phyloP scores from a whole-genome alignment of 2,329 filamentous ascomycete species.

The Penicillium nordicum region DNA sequence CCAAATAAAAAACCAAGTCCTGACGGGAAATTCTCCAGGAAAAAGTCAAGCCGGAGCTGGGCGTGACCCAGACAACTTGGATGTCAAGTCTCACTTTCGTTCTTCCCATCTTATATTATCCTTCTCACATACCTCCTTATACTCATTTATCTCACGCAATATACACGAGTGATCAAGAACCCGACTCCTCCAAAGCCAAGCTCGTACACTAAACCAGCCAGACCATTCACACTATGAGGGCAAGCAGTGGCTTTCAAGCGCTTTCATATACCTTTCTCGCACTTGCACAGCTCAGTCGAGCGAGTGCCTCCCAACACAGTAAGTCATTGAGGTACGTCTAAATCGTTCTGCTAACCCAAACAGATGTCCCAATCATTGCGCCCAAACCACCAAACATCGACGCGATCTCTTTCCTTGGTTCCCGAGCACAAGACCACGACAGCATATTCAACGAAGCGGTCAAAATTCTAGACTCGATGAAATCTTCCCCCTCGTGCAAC shows the following conservation, averaged over 20 bases:
- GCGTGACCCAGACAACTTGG: background rate
- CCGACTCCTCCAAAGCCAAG: background rate
- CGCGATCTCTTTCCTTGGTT: slow-evolving; percentile 27
- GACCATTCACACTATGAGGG: slow-evolving; percentile 1
- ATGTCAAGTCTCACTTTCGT: background rate
- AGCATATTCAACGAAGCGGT: slow-evolving; percentile 44
- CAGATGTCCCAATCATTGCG: background rate
- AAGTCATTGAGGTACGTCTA: background rate
- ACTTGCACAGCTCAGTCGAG: background rate
- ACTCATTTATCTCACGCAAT: background rate
- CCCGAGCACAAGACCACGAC: slow-evolving; percentile 26
- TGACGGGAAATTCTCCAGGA: background rate
- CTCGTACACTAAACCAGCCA: background rate
- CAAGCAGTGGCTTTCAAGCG: background rate
- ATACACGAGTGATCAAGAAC: background rate
- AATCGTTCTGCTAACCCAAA: background rate
- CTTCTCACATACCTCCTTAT: background rate
- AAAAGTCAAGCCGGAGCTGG: background rate
- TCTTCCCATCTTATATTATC: background rate
- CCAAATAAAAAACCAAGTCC: too few relatives aligned
- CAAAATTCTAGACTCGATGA: slow-evolving; percentile 44
- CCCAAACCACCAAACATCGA: slow-evolving; percentile 18
- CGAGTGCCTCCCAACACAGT: background rate
- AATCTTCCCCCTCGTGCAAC: slow-evolving; percentile 50
- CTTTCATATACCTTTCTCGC: background rate